Evolutionary conservation across 2,329 filamentous ascomycete species (phyloP).

Genomic region (Diaporthe capsici): DNA sequence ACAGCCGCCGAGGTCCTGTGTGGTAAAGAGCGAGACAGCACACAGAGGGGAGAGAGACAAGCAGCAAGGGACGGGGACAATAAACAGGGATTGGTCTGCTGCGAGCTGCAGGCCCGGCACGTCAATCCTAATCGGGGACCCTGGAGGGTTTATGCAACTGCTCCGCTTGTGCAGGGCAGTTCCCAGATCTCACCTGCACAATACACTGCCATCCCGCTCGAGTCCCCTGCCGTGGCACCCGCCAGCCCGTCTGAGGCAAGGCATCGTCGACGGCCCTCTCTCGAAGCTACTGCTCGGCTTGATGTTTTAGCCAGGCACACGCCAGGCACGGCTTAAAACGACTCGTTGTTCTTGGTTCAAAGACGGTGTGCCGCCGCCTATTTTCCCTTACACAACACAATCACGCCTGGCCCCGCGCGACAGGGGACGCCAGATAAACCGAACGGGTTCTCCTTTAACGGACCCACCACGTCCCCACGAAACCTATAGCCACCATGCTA

Average conservation of each 20-base stretch:
- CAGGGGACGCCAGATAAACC: conserved; percentile 39
- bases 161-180: conserved; percentile 32
- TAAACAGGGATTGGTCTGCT: conserved; percentile 34
- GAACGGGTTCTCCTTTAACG: conserved; percentile 44
- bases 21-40: not conserved
- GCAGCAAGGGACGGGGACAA: conserved; percentile 26
- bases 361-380: conserved; percentile 21
- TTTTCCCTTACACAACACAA: conserved; percentile 41
- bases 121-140: conserved; percentile 26
- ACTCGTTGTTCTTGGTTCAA: conserved; percentile 31
- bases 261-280: conserved; percentile 3
- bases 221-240: conserved; percentile 20
- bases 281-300: not conserved
- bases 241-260: not conserved
- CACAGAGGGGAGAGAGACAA: not conserved
- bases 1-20: conserved; percentile 16
- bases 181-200: conserved; percentile 26
- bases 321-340: conserved; percentile 20
- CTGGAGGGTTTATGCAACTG: conserved; percentile 24
- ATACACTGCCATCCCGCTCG: conserved; percentile 19
- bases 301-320: conserved; percentile 34
- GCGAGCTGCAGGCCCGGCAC: conserved; percentile 26
- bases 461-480: conserved; percentile 46
- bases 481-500: conserved; percentile 57
- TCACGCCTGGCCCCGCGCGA: conserved; percentile 39